Conservation (phyloP, 139 green algal species). For the Chlamydomonas urium region DNA sequence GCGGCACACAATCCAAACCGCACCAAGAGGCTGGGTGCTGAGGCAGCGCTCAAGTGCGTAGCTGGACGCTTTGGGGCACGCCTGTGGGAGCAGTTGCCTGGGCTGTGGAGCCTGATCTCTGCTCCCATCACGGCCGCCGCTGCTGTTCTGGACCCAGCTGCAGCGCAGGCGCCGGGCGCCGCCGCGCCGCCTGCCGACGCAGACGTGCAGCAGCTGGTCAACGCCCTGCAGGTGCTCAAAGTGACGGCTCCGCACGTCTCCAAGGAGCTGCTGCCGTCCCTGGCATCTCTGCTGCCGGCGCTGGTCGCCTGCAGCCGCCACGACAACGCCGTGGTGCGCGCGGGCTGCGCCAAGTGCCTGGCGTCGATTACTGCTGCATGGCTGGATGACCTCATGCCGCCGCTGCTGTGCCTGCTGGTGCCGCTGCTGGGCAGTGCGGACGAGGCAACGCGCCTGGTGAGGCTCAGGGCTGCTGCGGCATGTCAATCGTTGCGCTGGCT, state of each 20-base stretch:
- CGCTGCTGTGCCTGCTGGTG: constrained; percentile 48
- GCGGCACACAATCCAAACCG: constrained; percentile 10
- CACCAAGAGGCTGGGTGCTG: constrained; percentile 56
- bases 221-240: constrained; percentile 21
- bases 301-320: constrained; percentile 36
- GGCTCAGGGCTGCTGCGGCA: too few relatives aligned
- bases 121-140: constrained; percentile 34
- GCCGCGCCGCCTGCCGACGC: constrained; percentile 1
- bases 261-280: constrained; percentile 29
- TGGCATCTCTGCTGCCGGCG: constrained; percentile 53
- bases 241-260: constrained; percentile 42
- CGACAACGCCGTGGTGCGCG: constrained; percentile 22
- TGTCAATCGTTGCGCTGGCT: too few relatives aligned
- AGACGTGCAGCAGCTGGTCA: constrained; percentile 25
- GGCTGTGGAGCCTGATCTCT: constrained; percentile 60
- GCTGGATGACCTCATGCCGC: constrained; percentile 47
- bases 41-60: constrained; percentile 58
- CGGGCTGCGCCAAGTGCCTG: constrained; percentile 15
- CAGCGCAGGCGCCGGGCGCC: constrained; percentile 8
- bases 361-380: constrained; percentile 39
- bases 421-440: constrained; percentile 30
- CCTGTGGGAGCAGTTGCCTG: constrained; percentile 57
- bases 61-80: constrained; percentile 31
- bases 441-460: constrained; percentile 30
- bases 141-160: constrained; percentile 14